These are phyloP conservation scores for Murraya paniculata DNA, from an alignment of 345 rosid species.

Conservation along the genomic window DNA sequence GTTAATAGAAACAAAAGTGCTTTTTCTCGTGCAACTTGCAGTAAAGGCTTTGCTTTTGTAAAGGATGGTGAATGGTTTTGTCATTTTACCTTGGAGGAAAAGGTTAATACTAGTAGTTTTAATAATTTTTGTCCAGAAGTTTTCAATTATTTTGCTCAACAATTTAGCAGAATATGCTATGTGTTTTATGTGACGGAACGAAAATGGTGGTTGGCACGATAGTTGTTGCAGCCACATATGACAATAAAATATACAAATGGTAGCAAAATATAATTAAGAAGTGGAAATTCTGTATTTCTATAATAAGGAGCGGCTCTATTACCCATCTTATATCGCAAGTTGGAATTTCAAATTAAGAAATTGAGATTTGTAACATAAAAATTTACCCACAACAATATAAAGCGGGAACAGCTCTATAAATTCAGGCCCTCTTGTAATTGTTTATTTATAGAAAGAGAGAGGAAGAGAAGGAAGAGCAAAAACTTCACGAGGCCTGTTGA, in stretches of 20 bases:
- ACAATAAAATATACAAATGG: background rate
- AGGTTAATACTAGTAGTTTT: constrained; percentile 9
- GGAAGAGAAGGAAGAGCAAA: background rate
- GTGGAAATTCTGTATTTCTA: too few relatives aligned
- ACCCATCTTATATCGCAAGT: too few relatives aligned
- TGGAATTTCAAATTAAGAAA: too few relatives aligned
- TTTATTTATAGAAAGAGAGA: background rate
- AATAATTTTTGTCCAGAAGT: constrained; percentile 9
- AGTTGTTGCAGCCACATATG: background rate
- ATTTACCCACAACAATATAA: too few relatives aligned
- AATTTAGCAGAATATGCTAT: constrained; percentile 14
- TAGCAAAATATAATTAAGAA: background rate
- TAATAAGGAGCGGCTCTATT: too few relatives aligned
- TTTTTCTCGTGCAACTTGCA: constrained; percentile 37
- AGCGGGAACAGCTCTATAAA: too few relatives aligned
- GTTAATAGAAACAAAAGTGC: constrained; percentile 8
- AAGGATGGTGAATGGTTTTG: constrained; percentile 32
- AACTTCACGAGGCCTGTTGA: background rate
- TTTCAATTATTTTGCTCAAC: constrained; percentile 6
- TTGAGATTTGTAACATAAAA: too few relatives aligned
- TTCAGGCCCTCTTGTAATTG: too few relatives aligned
- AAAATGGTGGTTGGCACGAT: constrained; percentile 15
- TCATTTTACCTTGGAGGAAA: constrained; percentile 14
- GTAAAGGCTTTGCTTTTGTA: constrained; percentile 20
- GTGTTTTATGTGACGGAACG: background rate